Evolutionary conservation across 495 filamentous ascomycete genomes (phyloP).

Genomic region (Tuber melanosporum): DNA sequence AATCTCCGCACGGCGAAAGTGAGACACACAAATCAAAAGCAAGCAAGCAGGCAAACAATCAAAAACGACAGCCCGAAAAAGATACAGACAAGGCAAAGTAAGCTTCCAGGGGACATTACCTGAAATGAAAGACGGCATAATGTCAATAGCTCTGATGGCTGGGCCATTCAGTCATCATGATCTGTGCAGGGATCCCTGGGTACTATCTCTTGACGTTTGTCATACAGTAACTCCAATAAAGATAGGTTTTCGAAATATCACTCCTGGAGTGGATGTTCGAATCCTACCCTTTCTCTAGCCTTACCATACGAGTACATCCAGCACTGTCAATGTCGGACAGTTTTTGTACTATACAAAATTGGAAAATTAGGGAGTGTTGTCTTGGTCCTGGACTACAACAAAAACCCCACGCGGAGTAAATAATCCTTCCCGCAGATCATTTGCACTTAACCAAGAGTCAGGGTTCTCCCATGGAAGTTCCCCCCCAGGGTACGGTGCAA

Average conservation of each 20-base stretch:
- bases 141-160: background rate
- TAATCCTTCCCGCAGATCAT: conserved; percentile 35
- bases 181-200: background rate
- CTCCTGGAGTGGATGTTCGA: conserved; percentile 7
- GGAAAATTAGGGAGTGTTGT: conserved; percentile 32
- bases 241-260: background rate
- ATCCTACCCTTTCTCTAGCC: conserved; percentile 29
- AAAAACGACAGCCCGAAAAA: background rate
- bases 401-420: conserved; percentile 13
- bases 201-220: background rate
- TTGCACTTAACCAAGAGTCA: conserved; percentile 26
- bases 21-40: background rate
- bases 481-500: conserved; percentile 10
- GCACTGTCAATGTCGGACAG: conserved; percentile 9
- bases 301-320: conserved; percentile 29
- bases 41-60: background rate
- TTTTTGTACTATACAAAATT: conserved; percentile 24
- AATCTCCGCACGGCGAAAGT: background rate
- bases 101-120: background rate
- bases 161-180: background rate
- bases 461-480: conserved; percentile 2
- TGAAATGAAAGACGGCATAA: background rate
- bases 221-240: background rate
- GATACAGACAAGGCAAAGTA: background rate
- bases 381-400: conserved; percentile 28